Conservation (phyloP, 257 asterid genomes). For the Ilex aquifolium region DNA sequence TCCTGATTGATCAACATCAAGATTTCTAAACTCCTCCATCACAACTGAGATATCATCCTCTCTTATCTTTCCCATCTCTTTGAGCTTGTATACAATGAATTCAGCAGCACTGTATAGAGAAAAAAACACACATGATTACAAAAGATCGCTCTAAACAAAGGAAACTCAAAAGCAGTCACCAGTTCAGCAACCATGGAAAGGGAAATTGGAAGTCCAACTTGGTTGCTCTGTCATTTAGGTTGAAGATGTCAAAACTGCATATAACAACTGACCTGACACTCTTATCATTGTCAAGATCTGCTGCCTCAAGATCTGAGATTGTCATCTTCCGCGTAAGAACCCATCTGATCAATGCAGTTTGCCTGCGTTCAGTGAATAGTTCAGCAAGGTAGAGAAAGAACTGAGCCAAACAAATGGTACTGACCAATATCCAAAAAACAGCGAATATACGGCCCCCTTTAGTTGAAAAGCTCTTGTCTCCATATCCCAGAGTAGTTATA, state of each 20-base stretch:
- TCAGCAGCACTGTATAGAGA: slow-evolving; percentile 59
- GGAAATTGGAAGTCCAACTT: too few species aligned
- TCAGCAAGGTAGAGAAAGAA: slow-evolving; percentile 68
- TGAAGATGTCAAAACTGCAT: neutral
- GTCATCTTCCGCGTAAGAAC: slow-evolving; percentile 63
- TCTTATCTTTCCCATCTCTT: slow-evolving; percentile 87
- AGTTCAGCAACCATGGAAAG: too few species aligned
- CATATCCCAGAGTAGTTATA: slow-evolving; percentile 85
- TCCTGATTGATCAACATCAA: slow-evolving; percentile 94
- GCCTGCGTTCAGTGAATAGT: slow-evolving; percentile 63
- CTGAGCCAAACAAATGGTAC: slow-evolving; percentile 76
- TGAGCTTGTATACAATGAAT: slow-evolving; percentile 61
- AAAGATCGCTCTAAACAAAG: too few species aligned
- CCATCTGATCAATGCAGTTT: slow-evolving; percentile 43
- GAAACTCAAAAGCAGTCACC: too few species aligned
- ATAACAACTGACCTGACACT: slow-evolving; percentile 48
- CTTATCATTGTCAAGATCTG: slow-evolving; percentile 80
- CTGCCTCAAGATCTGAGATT: slow-evolving; percentile 74
- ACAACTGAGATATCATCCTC: slow-evolving; percentile 56
- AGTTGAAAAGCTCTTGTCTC: slow-evolving; percentile 87
- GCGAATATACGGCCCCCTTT: slow-evolving; percentile 83
- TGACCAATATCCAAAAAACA: slow-evolving; percentile 67
- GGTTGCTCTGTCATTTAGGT: too few species aligned
- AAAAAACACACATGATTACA: too few species aligned
- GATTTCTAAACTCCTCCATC: slow-evolving; percentile 59